These are phyloP conservation scores for Mycena indigotica DNA, from an alignment of 768 basidiomycete genomes.

Conservation along the genomic window DNA sequence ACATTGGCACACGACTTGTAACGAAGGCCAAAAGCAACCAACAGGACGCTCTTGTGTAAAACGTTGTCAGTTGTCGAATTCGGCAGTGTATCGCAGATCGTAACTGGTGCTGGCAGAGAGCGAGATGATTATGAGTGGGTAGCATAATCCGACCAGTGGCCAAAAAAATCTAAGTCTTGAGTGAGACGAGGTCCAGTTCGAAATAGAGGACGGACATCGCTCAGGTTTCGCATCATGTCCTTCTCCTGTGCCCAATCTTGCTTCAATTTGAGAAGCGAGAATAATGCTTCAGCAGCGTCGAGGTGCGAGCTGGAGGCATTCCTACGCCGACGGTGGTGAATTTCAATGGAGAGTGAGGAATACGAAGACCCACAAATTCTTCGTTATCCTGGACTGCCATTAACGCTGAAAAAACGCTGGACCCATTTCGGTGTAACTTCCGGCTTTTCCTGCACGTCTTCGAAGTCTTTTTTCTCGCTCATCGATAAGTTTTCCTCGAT, in stretches of 20 bases:
- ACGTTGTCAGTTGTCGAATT: slow-evolving; percentile 85
- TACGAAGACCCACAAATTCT: slow-evolving; percentile 77
- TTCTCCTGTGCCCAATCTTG: slow-evolving; percentile 84
- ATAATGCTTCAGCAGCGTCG: slow-evolving; percentile 84
- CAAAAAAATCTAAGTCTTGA: slow-evolving; percentile 71
- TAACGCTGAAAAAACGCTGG: slow-evolving; percentile 77
- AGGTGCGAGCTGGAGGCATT: slow-evolving; percentile 81
- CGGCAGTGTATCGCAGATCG: slow-evolving; percentile 84
- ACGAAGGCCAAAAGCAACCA: slow-evolving; percentile 85
- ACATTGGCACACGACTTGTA: slow-evolving; percentile 92
- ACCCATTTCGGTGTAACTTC: slow-evolving; percentile 82
- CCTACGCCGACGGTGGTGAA: too few relatives aligned
- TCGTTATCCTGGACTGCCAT: slow-evolving; percentile 91
- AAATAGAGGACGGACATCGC: slow-evolving; percentile 57
- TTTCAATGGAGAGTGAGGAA: too few relatives aligned
- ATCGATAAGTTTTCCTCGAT: slow-evolving; percentile 76
- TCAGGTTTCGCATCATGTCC: slow-evolving; percentile 76
- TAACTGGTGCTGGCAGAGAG: slow-evolving; percentile 81
- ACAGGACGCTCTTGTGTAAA: slow-evolving; percentile 84
- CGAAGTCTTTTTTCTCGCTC: slow-evolving; percentile 84
- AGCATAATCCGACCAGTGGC: slow-evolving; percentile 88
- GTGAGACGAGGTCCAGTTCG: slow-evolving; percentile 10
- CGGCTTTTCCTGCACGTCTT: slow-evolving; percentile 58
- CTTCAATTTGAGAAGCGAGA: slow-evolving; percentile 84
- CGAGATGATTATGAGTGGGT: slow-evolving; percentile 95